Conservation (phyloP, 2,329 filamentous ascomycete species). For the Arthrobotrys sphaeroides region DNA sequence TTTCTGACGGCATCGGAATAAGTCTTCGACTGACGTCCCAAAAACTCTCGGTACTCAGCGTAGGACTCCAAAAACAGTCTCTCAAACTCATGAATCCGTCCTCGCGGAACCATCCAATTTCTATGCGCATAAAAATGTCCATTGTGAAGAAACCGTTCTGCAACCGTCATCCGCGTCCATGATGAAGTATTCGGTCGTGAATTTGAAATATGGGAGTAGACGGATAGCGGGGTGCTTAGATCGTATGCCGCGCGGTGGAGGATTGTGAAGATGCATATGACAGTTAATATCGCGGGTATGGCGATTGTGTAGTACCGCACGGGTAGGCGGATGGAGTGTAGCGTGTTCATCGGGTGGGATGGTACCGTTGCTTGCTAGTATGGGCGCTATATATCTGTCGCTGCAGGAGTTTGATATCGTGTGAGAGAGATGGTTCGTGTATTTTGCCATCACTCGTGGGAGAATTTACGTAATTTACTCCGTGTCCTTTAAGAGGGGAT, state of each 20-base stretch:
- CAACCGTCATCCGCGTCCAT: too few species aligned
- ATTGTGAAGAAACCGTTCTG: background rate
- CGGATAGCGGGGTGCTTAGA: background rate
- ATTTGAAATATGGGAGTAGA: background rate
- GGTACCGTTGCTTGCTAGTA: too few species aligned
- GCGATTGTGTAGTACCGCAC: background rate
- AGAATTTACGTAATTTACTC: too few species aligned
- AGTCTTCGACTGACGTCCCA: constrained; percentile 25
- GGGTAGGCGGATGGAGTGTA: background rate
- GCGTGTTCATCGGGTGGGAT: too few species aligned
- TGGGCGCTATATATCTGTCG: background rate
- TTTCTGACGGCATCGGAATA: constrained; percentile 25
- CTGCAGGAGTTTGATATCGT: constrained; percentile 5
- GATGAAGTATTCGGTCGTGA: too few species aligned
- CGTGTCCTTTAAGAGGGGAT: too few species aligned
- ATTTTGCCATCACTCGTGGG: background rate
- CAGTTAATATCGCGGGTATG: background rate
- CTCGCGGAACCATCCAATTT: constrained; percentile 8
- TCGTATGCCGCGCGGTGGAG: too few species aligned
- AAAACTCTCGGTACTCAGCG: constrained; percentile 15
- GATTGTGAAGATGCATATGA: background rate
- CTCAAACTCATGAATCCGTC: constrained; percentile 9
- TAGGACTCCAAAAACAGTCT: constrained; percentile 27
- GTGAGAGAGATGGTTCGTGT: background rate
- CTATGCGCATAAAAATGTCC: constrained; percentile 6